Evolutionary conservation across 2,329 filamentous ascomycete species (phyloP), one percentile per base, ranked within the genome.

Genomic region (Hyphodiscus sp.): DNA sequence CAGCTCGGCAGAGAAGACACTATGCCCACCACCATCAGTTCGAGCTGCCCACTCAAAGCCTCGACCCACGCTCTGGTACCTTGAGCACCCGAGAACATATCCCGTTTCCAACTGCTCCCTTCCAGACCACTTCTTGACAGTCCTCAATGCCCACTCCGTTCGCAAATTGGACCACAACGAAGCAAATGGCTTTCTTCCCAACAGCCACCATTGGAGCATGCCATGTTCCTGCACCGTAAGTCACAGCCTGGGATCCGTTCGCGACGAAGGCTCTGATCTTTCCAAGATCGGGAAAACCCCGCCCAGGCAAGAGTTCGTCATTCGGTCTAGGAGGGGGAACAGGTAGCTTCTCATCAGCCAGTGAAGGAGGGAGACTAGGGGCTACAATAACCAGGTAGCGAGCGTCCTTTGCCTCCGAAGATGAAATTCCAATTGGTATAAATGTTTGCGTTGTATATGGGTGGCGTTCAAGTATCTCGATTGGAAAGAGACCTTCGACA

Each of bases 381-480:
- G 92, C 92, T 19, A 97, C 92, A 59, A 97, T 82, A 57, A 97
- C 87, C 23, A 99, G 79, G 69, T 92, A 96, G 20, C 75, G 72
- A 11, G 75, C 74, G 50, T 76, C 71, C 5, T 68, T 64, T 11
- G 69, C 62, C 46, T 67, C 66, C n/a, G 73, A 71, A 11, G 71
- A 63, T 1, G 71, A 74, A 26, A 84, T 63, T 38, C 81, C 80
- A 49, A 96, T 74, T 0, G 94, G 94, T 44, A 89, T 79, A 70
- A 99, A 97, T 0, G 91, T 96, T 73, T 99, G 94, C 1, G 89
- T 89, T 1, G 94, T 97, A 71, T 85, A 97, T 0, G 94, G 92
- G 70, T 99, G 94, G 41, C 94, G 79, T 70, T 99, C 94, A 29
- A 97, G 80, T 53, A 96, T 81, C 19, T 73, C 71, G 51, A 96